These are phyloP conservation scores for Salix suchowensis DNA, from an alignment of 345 rosid genomes.

Conservation along the genomic window DNA sequence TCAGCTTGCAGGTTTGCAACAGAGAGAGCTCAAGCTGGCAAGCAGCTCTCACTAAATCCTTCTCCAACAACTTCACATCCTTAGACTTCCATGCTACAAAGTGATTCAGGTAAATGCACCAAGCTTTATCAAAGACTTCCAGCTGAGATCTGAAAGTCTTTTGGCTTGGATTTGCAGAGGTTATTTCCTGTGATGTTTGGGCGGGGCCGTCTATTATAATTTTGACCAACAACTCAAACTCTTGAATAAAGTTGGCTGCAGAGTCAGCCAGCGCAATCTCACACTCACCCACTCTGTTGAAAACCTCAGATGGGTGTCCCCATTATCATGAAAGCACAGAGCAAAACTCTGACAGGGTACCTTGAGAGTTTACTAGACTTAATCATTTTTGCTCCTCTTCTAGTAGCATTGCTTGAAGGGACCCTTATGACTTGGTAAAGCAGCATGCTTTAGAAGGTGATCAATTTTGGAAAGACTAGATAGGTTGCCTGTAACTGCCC, in stretches of 20 bases:
- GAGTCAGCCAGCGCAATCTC: slow-evolving; percentile 61
- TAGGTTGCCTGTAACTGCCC: slow-evolving; percentile 22
- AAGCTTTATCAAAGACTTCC: slow-evolving; percentile 66
- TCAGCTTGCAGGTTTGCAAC: slow-evolving; percentile 70
- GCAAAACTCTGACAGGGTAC: slow-evolving; percentile 75
- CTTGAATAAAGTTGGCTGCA: slow-evolving; percentile 51
- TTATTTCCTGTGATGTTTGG: slow-evolving; percentile 35
- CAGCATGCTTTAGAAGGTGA: slow-evolving; percentile 73
- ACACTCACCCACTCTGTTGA: slow-evolving; percentile 66
- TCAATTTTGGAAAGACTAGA: slow-evolving; percentile 57
- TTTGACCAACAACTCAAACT: slow-evolving; percentile 65
- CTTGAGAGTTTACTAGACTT: slow-evolving; percentile 41
- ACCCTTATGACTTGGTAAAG: slow-evolving; percentile 48
- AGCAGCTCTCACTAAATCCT: slow-evolving; percentile 82
- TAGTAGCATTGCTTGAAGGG: slow-evolving; percentile 16
- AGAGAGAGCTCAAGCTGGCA: slow-evolving; percentile 94
- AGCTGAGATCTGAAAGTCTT: slow-evolving; percentile 70
- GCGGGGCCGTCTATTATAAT: slow-evolving; percentile 61
- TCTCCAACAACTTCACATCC: slow-evolving; percentile 75
- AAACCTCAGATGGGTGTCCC: slow-evolving; percentile 87
- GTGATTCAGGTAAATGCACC: slow-evolving; percentile 69
- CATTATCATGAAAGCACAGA: slow-evolving; percentile 85
- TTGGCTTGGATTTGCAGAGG: slow-evolving; percentile 20
- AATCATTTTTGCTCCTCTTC: slow-evolving; percentile 44
- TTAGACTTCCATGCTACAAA: slow-evolving; percentile 89